Evolutionary conservation across 495 filamentous ascomycete species (phyloP).

Genomic region (Immersiella caudata): DNA sequence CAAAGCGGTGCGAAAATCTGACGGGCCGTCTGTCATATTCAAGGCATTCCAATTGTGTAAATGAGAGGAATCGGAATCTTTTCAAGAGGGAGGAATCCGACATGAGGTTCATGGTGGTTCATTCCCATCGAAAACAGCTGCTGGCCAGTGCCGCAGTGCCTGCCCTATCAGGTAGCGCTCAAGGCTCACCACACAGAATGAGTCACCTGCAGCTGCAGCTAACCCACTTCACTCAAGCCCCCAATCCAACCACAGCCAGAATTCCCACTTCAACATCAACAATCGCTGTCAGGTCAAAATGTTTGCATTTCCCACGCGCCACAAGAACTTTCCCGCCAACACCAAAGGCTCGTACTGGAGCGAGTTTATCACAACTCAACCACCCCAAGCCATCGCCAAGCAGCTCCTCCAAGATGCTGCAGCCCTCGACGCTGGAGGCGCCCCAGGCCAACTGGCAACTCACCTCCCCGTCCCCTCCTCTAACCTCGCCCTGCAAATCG

Average conservation of each 20-base stretch:
- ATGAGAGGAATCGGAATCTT: too few relatives aligned
- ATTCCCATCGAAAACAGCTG: too few relatives aligned
- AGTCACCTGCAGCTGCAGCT: neutral
- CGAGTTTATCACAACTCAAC: constrained; percentile 8
- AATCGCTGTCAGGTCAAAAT: neutral
- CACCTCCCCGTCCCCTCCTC: constrained; percentile 9
- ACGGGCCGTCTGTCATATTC: too few relatives aligned
- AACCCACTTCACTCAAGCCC: too few relatives aligned
- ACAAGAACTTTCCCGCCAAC: neutral
- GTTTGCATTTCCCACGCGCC: neutral
- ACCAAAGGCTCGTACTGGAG: constrained; percentile 14
- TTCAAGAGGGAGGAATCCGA: too few relatives aligned
- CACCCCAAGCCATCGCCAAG: constrained; percentile 17
- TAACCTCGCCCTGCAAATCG: neutral
- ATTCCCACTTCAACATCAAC: neutral
- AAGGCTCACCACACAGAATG: neutral
- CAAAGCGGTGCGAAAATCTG: too few relatives aligned
- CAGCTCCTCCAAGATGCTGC: constrained; percentile 20
- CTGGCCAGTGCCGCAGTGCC: too few relatives aligned
- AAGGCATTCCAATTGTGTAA: too few relatives aligned
- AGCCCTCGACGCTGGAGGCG: constrained; percentile 8
- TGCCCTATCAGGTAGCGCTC: too few relatives aligned
- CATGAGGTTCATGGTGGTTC: too few relatives aligned
- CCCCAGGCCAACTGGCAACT: constrained; percentile 17
- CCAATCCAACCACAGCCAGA: too few relatives aligned